Conservation (phyloP, 208 protist species). For the Blastocrithidia nonstop region DNA sequence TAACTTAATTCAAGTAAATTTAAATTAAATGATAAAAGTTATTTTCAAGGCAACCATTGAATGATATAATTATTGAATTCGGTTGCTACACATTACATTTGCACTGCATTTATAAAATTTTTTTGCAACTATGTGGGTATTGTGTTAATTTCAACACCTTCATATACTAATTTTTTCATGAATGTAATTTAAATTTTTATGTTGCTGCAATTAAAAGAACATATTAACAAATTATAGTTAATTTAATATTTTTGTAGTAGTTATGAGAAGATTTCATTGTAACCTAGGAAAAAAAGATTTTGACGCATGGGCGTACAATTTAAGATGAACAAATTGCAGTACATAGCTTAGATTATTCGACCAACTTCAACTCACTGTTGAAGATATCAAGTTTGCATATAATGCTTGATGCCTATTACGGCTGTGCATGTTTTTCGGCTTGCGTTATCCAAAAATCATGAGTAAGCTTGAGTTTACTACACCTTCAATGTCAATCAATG, state of each 20-base stretch:
- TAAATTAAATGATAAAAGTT: too few relatives aligned
- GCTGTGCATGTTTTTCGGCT: slow-evolving; percentile 60
- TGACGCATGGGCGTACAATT: slow-evolving; percentile 65
- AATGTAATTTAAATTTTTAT: slow-evolving; percentile 4
- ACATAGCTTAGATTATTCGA: slow-evolving; percentile 14
- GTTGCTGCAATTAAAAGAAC: not conserved
- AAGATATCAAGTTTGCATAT: slow-evolving; percentile 81
- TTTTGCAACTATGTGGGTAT: too few relatives aligned
- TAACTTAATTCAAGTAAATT: too few relatives aligned
- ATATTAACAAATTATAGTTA: not conserved
- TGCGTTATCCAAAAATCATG: slow-evolving; percentile 42
- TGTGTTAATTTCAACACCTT: not conserved
- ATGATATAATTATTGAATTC: too few relatives aligned
- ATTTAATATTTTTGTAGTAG: slow-evolving; percentile 1
- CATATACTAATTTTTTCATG: slow-evolving; percentile 2
- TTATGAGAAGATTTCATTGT: not conserved
- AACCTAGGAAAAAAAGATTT: slow-evolving; percentile 31
- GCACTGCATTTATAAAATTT: too few relatives aligned
- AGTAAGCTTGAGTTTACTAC: slow-evolving; percentile 25
- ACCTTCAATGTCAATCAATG: slow-evolving; percentile 57
- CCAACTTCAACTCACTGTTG: slow-evolving; percentile 27
- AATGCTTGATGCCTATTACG: slow-evolving; percentile 72
- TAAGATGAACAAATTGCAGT: slow-evolving; percentile 30
- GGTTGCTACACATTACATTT: too few relatives aligned
- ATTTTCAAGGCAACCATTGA: too few relatives aligned